These are phyloP conservation scores for Kluyveromyces siamensis DNA, from an alignment of 805 yeast genomes.

Conservation along the genomic window DNA sequence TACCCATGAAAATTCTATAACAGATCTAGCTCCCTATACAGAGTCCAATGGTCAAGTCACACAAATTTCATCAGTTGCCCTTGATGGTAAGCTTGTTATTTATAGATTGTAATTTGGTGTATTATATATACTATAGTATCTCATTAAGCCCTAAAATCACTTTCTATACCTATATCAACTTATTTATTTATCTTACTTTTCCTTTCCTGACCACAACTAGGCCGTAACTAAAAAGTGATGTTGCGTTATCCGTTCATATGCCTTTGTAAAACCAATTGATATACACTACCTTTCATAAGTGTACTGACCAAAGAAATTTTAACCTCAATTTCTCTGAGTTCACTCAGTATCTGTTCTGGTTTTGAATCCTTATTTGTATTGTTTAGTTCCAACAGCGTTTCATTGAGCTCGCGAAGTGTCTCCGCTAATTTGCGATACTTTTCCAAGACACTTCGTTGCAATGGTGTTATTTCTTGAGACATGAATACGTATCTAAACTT, in stretches of 20 bases:
- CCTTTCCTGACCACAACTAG: not conserved
- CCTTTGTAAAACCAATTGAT: slow-evolving; percentile 49
- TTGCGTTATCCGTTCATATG: slow-evolving; percentile 15
- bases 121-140: not conserved
- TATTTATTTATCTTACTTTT: not conserved
- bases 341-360: slow-evolving; percentile 35
- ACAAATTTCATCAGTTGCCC: slow-evolving; percentile 66
- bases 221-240: not conserved
- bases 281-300: slow-evolving; percentile 60
- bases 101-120: slow-evolving; percentile 39
- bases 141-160: not conserved
- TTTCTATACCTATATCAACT: not conserved
- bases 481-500: not conserved
- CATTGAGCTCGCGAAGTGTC: slow-evolving; percentile 21
- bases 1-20: slow-evolving; percentile 85
- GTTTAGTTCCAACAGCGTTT: slow-evolving; percentile 18
- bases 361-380: slow-evolving; percentile 11
- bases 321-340: slow-evolving; percentile 51
- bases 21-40: slow-evolving; percentile 47
- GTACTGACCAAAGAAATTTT: slow-evolving; percentile 59
- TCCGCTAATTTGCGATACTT: slow-evolving; percentile 23
- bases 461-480: slow-evolving; percentile 19
- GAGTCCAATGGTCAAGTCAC: slow-evolving; percentile 43
- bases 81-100: slow-evolving; percentile 86
- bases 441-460: slow-evolving; percentile 24